Percentiles rank a stretch among this genome's conserved stretches.
phyloP scores from a whole-genome alignment of 345 rosid genomes.

The Acer campestre region DNA sequence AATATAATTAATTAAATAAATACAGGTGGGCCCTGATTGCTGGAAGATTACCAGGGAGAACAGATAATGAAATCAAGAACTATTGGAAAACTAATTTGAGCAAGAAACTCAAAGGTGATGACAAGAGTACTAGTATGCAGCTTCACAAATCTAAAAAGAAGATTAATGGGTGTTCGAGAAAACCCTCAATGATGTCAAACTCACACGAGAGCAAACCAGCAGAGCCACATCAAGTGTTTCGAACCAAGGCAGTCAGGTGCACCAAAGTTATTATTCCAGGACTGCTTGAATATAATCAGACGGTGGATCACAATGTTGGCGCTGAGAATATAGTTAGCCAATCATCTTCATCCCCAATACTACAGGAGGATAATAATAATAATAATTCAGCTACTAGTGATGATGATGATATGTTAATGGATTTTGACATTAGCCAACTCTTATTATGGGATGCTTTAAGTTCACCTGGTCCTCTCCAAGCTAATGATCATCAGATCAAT shows the following conservation, averaged over 20 bases:
- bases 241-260: slow-evolving; percentile 29
- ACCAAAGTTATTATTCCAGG: slow-evolving; percentile 22
- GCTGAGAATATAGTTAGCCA: background rate
- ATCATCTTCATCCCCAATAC: background rate
- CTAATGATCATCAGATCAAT: background rate
- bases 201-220: background rate
- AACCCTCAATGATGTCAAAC: background rate
- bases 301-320: background rate
- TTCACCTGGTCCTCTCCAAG: background rate
- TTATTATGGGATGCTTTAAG: background rate
- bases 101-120: slow-evolving; percentile 26
- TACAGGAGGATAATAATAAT: slow-evolving; percentile 4
- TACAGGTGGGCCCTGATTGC: slow-evolving; percentile 49
- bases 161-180: background rate
- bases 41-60: slow-evolving; percentile 40
- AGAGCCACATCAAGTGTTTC: slow-evolving; percentile 9
- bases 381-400: background rate
- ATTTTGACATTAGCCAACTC: slow-evolving; percentile 18
- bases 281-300: background rate
- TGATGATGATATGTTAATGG: slow-evolving; percentile 3
- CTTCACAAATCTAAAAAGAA: background rate
- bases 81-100: slow-evolving; percentile 43
- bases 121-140: background rate
- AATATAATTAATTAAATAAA: background rate
- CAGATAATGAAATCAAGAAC: slow-evolving; percentile 54